Evolutionary conservation across 768 basidiomycete genomes (phyloP).

Genomic region (Hygrocybe coccinea): DNA sequence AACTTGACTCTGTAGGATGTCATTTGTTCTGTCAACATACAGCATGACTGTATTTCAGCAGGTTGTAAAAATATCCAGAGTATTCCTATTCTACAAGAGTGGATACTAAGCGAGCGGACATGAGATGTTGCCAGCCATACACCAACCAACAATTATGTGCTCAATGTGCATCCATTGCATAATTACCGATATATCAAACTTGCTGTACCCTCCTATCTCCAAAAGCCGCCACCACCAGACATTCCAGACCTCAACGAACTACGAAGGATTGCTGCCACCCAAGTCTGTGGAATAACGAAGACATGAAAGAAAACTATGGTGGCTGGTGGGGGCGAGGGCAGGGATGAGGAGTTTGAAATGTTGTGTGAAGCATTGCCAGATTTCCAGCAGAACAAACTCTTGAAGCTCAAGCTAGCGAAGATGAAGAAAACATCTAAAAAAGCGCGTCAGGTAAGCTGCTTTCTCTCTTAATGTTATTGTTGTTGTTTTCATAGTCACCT

Average conservation of each 20-base stretch:
- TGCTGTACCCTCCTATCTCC: not conserved
- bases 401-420: no score
- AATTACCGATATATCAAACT: not conserved
- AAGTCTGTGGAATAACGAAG: not conserved
- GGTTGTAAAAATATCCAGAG: not conserved
- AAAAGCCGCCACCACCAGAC: not conserved
- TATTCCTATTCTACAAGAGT: not conserved
- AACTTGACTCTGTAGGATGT: not conserved
- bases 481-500: no score
- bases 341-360: no score
- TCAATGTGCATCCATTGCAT: not conserved
- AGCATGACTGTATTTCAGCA: constrained; percentile 6
- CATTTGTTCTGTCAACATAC: constrained; percentile 5
- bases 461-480: no score
- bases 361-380: no score
- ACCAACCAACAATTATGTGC: not conserved
- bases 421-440: no score
- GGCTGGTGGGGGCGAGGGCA: no score
- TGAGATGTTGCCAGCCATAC: not conserved
- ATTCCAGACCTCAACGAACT: not conserved
- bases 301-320: not conserved
- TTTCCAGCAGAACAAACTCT: no score
- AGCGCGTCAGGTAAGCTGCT: no score
- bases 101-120: not conserved
- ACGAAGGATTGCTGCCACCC: not conserved